These are phyloP conservation scores for Penicillium glabrum DNA, from an alignment of 2,329 filamentous ascomycete genomes.

Conservation along the genomic window DNA sequence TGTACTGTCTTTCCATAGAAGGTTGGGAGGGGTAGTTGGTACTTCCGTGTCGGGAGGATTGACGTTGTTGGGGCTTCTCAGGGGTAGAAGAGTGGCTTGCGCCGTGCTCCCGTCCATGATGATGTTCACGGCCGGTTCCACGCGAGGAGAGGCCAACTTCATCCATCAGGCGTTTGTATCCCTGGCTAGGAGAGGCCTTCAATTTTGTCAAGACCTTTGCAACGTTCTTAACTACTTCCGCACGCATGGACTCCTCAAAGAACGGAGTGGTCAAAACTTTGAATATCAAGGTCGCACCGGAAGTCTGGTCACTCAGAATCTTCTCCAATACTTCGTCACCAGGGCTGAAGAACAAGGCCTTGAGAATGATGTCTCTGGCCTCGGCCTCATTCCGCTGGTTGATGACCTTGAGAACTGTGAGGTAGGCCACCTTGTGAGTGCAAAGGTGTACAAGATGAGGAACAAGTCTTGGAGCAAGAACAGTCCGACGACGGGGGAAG, in stretches of 20 bases:
- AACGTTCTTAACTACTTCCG: slow-evolving; percentile 87
- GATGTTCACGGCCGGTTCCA: slow-evolving; percentile 39
- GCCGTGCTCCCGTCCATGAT: slow-evolving; percentile 39
- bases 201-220: slow-evolving; percentile 84
- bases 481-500: slow-evolving; percentile 85
- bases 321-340: slow-evolving; percentile 85
- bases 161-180: slow-evolving; percentile 98
- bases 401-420: slow-evolving; percentile 96
- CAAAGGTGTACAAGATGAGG: slow-evolving; percentile 92
- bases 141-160: slow-evolving; percentile 81
- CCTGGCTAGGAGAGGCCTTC: slow-evolving; percentile 90
- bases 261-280: slow-evolving; percentile 97
- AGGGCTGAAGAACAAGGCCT: slow-evolving; percentile 87
- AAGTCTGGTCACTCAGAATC: slow-evolving; percentile 87
- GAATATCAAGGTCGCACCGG: slow-evolving; percentile 94
- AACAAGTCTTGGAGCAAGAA: slow-evolving; percentile 86
- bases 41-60: slow-evolving; percentile 42
- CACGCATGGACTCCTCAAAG: slow-evolving; percentile 87
- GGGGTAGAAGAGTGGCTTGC: slow-evolving; percentile 32
- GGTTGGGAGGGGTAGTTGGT: slow-evolving; percentile 37
- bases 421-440: slow-evolving; percentile 96
- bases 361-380: slow-evolving; percentile 83
- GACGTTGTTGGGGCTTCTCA: slow-evolving; percentile 45
- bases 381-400: slow-evolving; percentile 96
- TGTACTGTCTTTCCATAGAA: slow-evolving; percentile 44